These are phyloP conservation scores for Allium cepa DNA, from an alignment of 106 monocot genomes.

Conservation along the genomic window DNA sequence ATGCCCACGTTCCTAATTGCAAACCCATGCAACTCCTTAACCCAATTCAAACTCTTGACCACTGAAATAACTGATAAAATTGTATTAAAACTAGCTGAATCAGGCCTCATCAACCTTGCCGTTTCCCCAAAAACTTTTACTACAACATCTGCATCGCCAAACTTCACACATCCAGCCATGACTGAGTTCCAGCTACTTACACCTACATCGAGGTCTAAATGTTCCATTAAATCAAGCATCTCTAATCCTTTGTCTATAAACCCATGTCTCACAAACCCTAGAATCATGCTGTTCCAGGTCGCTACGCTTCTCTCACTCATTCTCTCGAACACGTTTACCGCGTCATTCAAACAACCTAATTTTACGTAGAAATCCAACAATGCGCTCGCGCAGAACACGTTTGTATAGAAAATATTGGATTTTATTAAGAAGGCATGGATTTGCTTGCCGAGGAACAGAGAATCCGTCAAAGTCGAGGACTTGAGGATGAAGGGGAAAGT, in stretches of 20 bases:
- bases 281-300: conserved; percentile 45
- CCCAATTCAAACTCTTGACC: not conserved
- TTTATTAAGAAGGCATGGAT: conserved; percentile 51
- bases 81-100: conserved; percentile 24
- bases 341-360: conserved; percentile 7
- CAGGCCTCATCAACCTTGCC: not conserved
- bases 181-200: conserved; percentile 47
- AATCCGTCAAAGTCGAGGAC: not conserved
- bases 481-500: conserved; percentile 6
- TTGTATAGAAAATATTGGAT: conserved; percentile 7
- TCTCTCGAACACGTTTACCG: conserved; percentile 36
- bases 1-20: conserved; percentile 23
- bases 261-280: conserved; percentile 29
- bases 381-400: conserved; percentile 39
- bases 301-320: conserved; percentile 35
- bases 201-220: conserved; percentile 7
- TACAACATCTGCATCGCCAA: not conserved
- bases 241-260: conserved; percentile 21
- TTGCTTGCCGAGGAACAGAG: conserved; percentile 30
- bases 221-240: conserved; percentile 23
- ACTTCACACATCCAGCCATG: conserved; percentile 16
- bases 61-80: conserved; percentile 15
- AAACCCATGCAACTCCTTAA: conserved; percentile 58
- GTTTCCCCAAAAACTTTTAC: not conserved
- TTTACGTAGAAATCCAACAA: not conserved